Evolutionary conservation across 2,329 filamentous ascomycete species (phyloP).

Genomic region (Xylariaceae sp.): DNA sequence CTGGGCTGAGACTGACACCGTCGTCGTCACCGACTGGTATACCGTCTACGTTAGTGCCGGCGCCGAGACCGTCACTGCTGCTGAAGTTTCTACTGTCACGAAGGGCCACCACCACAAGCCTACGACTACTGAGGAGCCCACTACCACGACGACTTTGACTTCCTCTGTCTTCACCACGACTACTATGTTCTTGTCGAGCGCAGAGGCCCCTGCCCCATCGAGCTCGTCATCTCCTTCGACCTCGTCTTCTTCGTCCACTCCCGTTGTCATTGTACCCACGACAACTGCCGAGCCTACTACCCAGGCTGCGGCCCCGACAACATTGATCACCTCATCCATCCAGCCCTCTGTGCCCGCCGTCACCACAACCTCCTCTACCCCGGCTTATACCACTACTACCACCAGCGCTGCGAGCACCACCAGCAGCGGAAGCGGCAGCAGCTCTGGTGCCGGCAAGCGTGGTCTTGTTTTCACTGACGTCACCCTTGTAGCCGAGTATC

Average conservation of each 20-base stretch:
- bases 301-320: background rate
- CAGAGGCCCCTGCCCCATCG: slow-evolving; percentile 5
- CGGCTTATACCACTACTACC: slow-evolving; percentile 5
- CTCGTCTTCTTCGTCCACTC: slow-evolving; percentile 1
- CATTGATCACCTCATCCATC: background rate
- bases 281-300: background rate
- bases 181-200: background rate
- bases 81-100: background rate
- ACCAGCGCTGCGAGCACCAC: slow-evolving; percentile 1
- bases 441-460: slow-evolving; percentile 23
- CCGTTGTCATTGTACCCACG: background rate
- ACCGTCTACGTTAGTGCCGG: slow-evolving; percentile 27
- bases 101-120: background rate
- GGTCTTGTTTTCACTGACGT: slow-evolving; percentile 33
- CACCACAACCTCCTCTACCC: background rate
- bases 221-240: slow-evolving; percentile 10
- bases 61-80: slow-evolving; percentile 13
- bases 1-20: slow-evolving; percentile 28
- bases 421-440: slow-evolving; percentile 3
- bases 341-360: background rate
- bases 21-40: slow-evolving; percentile 27
- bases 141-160: slow-evolving; percentile 21
- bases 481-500: slow-evolving; percentile 24
- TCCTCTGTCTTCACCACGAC: slow-evolving; percentile 21
- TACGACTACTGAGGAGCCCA: slow-evolving; percentile 2